Evolutionary conservation across 139 green algal species (phyloP).

Genomic region (Chlorella sp.): DNA sequence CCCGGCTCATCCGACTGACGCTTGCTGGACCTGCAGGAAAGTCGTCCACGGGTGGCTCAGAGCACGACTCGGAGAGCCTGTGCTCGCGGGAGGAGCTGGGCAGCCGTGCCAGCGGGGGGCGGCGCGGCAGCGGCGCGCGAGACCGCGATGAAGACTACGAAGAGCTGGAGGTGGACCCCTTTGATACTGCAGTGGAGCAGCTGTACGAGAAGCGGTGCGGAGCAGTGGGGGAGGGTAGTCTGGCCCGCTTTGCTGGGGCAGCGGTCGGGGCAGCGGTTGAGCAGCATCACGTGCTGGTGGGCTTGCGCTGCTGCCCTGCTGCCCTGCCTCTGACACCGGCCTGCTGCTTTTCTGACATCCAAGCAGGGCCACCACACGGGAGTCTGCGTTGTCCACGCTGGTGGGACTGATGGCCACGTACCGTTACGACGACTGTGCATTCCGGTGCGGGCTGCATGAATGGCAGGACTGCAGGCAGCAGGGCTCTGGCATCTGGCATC

Average conservation of each 20-base stretch:
- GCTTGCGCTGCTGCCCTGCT: no score
- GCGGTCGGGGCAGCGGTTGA: no score
- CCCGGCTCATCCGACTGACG: no score
- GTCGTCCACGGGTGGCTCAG: not conserved
- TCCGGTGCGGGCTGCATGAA: not conserved
- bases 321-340: no score
- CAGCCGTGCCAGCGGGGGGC: constrained; percentile 16
- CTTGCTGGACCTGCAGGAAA: constrained; percentile 24
- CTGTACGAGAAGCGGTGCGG: constrained; percentile 66
- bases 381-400: constrained; percentile 50
- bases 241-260: not conserved
- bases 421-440: constrained; percentile 44
- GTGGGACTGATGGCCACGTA: constrained; percentile 23
- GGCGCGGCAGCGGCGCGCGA: not conserved
- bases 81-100: constrained; percentile 11
- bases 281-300: no score
- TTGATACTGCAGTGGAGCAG: constrained; percentile 48
- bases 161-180: constrained; percentile 32
- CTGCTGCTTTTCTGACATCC: no score
- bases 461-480: not conserved
- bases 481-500: no score
- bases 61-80: not conserved
- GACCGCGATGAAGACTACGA: constrained; percentile 8
- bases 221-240: not conserved
- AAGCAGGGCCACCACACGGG: constrained; percentile 57